Evolutionary conservation across 495 filamentous ascomycete genomes (phyloP).

Genomic region (Lasiosphaeria miniovina): DNA sequence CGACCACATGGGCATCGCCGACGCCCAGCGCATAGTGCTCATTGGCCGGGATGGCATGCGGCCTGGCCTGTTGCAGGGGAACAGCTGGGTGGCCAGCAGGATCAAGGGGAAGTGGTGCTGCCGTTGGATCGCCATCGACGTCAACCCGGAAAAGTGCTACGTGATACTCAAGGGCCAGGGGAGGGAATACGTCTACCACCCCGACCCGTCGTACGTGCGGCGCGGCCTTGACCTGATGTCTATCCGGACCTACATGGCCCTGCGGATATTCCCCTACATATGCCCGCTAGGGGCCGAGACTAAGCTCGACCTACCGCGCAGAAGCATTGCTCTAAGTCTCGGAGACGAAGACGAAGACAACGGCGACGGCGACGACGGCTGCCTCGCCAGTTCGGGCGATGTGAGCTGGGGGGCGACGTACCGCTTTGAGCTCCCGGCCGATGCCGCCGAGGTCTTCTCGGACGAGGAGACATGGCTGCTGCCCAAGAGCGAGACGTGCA

Average conservation of each 20-base stretch:
- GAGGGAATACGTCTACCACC: constrained; percentile 34
- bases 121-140: constrained; percentile 30
- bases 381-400: constrained; percentile 13
- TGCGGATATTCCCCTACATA: constrained; percentile 19
- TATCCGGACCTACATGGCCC: constrained; percentile 12
- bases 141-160: constrained; percentile 20
- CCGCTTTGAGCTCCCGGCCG: constrained; percentile 30
- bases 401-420: constrained; percentile 29
- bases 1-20: constrained; percentile 14
- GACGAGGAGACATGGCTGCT: constrained; percentile 37
- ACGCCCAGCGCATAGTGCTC: constrained; percentile 30
- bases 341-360: no score
- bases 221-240: constrained; percentile 9
- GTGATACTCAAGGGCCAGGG: constrained; percentile 30
- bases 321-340: constrained; percentile 24
- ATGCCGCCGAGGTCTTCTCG: constrained; percentile 29
- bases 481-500: constrained; percentile 30
- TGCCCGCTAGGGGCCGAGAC: constrained; percentile 15
- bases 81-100: constrained; percentile 30
- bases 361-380: constrained; percentile 6
- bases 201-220: constrained; percentile 1
- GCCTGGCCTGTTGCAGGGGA: constrained; percentile 30
- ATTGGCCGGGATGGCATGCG: constrained; percentile 29
- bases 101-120: constrained; percentile 32
- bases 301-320: constrained; percentile 14